phyloP scores from a whole-genome alignment of 768 basidiomycete species.

The Trichaptum fuscoviolaceum region DNA sequence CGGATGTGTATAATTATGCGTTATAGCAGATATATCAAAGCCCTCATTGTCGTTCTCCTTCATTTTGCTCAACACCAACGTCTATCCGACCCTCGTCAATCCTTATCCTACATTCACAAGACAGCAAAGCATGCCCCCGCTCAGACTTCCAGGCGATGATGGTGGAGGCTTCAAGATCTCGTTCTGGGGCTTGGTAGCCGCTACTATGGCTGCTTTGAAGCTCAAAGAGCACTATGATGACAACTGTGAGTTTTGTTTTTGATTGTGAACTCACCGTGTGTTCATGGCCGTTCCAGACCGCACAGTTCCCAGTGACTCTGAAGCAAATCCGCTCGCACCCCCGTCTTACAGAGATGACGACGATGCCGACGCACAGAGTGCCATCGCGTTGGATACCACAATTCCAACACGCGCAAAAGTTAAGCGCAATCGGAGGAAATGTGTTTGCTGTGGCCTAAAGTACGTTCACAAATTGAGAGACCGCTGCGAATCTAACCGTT shows the following conservation, averaged over 20 bases:
- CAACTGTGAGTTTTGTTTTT: conserved; percentile 32
- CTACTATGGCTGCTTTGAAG: conserved; percentile 41
- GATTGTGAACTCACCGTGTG: not conserved
- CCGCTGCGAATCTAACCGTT: not conserved
- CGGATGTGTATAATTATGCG: not conserved
- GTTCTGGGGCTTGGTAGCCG: conserved; percentile 40
- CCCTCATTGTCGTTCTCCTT: not conserved
- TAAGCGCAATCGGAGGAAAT: conserved; percentile 33
- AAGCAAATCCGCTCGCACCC: not conserved
- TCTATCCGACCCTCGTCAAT: not conserved
- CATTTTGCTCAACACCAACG: not conserved
- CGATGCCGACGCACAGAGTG: conserved; percentile 27
- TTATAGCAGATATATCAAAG: not conserved
- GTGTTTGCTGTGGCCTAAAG: conserved; percentile 48
- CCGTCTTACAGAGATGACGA: conserved; percentile 34
- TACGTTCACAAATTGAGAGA: conserved; percentile 20
- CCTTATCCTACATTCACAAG: not conserved
- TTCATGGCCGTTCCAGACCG: not conserved
- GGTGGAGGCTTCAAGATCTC: conserved; percentile 11
- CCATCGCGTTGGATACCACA: conserved; percentile 28
- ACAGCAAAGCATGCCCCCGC: not conserved
- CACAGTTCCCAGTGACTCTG: not conserved
- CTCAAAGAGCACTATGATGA: conserved; percentile 40
- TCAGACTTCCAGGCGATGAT: not conserved
- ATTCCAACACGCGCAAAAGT: conserved; percentile 27